Conservation (phyloP, 306 rosid species). For the Corylus avellana region DNA sequence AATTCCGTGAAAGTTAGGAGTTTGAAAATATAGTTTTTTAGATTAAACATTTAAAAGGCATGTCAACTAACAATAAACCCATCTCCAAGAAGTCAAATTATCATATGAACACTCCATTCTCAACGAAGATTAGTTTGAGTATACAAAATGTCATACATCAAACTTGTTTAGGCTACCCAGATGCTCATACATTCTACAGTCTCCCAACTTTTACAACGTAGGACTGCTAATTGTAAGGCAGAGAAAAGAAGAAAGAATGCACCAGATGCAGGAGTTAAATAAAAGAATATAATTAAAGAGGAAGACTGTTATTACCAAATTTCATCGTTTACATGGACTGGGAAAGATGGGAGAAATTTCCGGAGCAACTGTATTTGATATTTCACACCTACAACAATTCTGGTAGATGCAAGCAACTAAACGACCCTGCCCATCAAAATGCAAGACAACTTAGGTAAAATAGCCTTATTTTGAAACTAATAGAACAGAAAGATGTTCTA, state of each 20-base stretch:
- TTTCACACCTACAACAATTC: slow-evolving; percentile 24
- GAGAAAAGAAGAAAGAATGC: not conserved
- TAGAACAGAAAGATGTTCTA: slow-evolving; percentile 16
- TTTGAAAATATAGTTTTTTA: not conserved
- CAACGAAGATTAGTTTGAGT: not conserved
- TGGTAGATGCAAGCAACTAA: slow-evolving; percentile 9
- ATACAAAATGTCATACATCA: not conserved
- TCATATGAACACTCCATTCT: not conserved
- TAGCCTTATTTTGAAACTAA: not conserved
- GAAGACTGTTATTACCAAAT: slow-evolving; percentile 54
- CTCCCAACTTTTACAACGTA: not conserved
- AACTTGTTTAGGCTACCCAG: slow-evolving; percentile 2
- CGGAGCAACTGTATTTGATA: slow-evolving; percentile 15
- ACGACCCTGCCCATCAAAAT: slow-evolving; percentile 39
- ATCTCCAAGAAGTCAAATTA: not conserved
- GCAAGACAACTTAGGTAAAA: slow-evolving; percentile 7
- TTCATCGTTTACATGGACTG: slow-evolving; percentile 57
- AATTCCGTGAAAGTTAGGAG: not conserved
- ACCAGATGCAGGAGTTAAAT: not conserved
- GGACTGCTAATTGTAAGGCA: not conserved
- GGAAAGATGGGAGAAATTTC: slow-evolving; percentile 26
- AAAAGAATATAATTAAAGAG: slow-evolving; percentile 7
- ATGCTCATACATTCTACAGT: not conserved
- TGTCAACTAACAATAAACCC: not conserved
- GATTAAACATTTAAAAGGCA: not conserved